Percentiles rank a stretch among this genome's conserved stretches.
phyloP scores from a whole-genome alignment of 371 early-diverging fungal species.

The Mortierella sp. region DNA sequence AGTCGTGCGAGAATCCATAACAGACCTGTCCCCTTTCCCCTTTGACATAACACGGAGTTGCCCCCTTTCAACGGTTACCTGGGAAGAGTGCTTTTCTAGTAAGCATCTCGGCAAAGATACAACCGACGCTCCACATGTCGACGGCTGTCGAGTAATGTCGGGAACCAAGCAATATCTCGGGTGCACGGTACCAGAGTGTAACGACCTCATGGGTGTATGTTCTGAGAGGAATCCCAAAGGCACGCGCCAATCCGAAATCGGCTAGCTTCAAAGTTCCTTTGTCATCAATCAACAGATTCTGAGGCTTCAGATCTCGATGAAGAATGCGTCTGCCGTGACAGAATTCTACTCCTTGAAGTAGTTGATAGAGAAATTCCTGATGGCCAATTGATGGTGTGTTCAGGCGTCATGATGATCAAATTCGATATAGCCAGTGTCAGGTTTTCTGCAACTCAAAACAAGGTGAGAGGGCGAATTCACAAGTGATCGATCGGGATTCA shows the following conservation, averaged over 20 bases:
- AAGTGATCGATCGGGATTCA: too few species aligned
- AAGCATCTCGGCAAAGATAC: conserved; percentile 97
- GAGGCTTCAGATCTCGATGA: conserved; percentile 98
- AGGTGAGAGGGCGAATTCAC: too few species aligned
- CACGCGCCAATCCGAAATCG: conserved; percentile 96
- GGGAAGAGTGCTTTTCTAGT: conserved; percentile 96
- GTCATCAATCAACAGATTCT: conserved; percentile 92
- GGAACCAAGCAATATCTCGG: conserved; percentile 97
- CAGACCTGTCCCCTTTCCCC: too few species aligned
- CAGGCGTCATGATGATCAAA: too few species aligned
- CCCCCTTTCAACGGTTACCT: too few species aligned
- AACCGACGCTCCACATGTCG: conserved; percentile 99
- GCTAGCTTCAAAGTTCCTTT: conserved; percentile 90
- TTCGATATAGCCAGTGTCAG: too few species aligned
- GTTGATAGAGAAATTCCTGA: conserved; percentile 64
- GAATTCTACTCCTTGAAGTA: conserved; percentile 90
- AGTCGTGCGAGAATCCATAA: too few species aligned
- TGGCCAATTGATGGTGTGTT: too few species aligned
- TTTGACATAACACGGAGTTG: too few species aligned
- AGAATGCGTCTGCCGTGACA: conserved; percentile 96
- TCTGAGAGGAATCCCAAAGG: conserved; percentile 96
- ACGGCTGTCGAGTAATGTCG: conserved; percentile 96
- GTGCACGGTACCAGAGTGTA: conserved; percentile 93
- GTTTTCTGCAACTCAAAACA: too few species aligned
- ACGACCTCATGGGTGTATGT: conserved; percentile 99